These are phyloP conservation scores for Paramecium primaurelia DNA, from an alignment of 73 alveolate genomes.

Conservation along the genomic window DNA sequence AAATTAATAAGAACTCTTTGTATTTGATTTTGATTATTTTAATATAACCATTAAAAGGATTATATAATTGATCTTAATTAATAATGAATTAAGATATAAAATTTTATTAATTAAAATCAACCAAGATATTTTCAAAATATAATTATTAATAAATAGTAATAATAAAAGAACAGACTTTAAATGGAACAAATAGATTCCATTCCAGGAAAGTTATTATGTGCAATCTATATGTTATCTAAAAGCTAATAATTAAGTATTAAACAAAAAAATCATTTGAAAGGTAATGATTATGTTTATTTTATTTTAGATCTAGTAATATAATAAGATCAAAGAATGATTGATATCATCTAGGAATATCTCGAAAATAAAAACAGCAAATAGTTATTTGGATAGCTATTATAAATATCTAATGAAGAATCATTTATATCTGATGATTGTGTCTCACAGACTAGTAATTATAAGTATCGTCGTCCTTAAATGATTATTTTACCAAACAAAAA, in stretches of 20 bases:
- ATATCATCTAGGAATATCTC: not conserved
- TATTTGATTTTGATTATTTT: not conserved
- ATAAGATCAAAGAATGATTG: not conserved
- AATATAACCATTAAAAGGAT: not conserved
- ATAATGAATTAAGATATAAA: not conserved
- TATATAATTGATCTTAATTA: not conserved
- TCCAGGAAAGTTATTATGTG: not conserved
- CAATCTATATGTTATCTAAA: not conserved
- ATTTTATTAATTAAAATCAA: not conserved
- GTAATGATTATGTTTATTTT: not conserved
- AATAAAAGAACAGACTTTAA: not conserved
- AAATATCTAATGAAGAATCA: not conserved
- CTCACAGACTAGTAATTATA: not conserved
- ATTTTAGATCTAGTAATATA: not conserved
- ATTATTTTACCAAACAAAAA: not conserved
- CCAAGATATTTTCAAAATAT: not conserved
- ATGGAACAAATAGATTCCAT: not conserved
- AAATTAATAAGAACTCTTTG: not conserved
- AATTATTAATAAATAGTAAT: not conserved
- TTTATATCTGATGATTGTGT: not conserved
- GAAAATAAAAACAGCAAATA: not conserved
- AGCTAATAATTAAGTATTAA: not conserved
- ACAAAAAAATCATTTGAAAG: not conserved
- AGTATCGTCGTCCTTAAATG: not conserved
- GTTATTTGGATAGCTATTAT: not conserved